Conservation (phyloP, 2,329 filamentous ascomycete species). For the Cadophora sp. region DNA sequence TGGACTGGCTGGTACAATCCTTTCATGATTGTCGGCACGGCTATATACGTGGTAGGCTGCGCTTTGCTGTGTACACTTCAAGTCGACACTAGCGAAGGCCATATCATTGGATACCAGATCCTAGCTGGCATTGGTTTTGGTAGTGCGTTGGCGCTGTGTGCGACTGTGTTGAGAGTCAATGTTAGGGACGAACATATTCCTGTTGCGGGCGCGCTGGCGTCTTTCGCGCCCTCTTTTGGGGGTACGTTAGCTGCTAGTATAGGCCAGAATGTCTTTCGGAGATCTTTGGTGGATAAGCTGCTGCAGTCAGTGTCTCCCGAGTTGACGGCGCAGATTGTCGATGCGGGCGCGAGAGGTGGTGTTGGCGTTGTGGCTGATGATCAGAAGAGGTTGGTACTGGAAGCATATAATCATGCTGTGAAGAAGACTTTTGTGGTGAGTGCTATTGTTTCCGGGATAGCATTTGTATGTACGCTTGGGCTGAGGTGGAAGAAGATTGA, state of each 20-base stretch:
- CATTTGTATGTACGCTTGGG: constrained; percentile 26
- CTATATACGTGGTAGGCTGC: constrained; percentile 48
- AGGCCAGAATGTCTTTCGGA: constrained; percentile 53
- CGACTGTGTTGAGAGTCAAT: constrained; percentile 60
- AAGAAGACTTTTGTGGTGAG: constrained; percentile 59
- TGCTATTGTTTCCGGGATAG: constrained; percentile 45
- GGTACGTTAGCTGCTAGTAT: constrained; percentile 62
- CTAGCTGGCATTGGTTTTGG: constrained; percentile 61
- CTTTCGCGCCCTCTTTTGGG: constrained; percentile 61
- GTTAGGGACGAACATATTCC: constrained; percentile 55
- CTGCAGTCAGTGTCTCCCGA: constrained; percentile 35
- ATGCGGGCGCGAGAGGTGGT: constrained; percentile 55
- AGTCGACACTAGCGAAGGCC: constrained; percentile 25
- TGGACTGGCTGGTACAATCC: constrained; percentile 43
- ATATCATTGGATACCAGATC: constrained; percentile 63
- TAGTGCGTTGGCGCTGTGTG: constrained; percentile 61
- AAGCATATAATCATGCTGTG: constrained; percentile 62
- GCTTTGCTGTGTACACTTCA: constrained; percentile 60
- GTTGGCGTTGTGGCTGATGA: constrained; percentile 60
- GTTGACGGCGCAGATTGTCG: constrained; percentile 49
- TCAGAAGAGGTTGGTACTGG: constrained; percentile 57
- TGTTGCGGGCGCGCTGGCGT: constrained; percentile 55
- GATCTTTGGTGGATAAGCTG: constrained; percentile 22
- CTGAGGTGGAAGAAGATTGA: constrained; percentile 26
- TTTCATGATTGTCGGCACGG: constrained; percentile 41